Conservation (phyloP, 2,329 filamentous ascomycete genomes). For the Ophiostoma perfectum region DNA sequence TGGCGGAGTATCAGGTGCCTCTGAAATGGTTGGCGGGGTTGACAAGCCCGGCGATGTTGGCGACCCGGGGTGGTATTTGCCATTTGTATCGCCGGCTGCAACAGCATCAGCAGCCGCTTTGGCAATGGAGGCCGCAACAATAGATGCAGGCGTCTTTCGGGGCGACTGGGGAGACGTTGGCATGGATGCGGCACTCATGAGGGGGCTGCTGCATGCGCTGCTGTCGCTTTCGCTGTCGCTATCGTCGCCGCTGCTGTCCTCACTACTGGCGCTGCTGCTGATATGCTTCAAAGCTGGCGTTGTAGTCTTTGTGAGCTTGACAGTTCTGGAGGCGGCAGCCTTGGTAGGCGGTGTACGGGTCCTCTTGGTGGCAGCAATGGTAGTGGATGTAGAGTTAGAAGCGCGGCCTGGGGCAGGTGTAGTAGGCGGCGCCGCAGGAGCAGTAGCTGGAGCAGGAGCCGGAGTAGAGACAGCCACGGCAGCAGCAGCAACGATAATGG, state of each 20-base stretch:
- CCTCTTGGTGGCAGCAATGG: neutral
- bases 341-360: neutral
- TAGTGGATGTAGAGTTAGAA: neutral
- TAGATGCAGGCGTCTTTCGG: conserved; percentile 31
- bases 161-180: conserved; percentile 28
- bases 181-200: conserved; percentile 18
- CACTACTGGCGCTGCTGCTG: conserved; percentile 16
- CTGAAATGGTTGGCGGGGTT: neutral
- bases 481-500: conserved; percentile 6
- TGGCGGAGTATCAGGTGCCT: conserved; percentile 12
- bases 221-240: conserved; percentile 14
- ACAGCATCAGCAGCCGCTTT: conserved; percentile 20
- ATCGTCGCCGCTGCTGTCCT: conserved; percentile 13
- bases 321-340: neutral
- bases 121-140: conserved; percentile 21
- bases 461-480: neutral
- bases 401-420: neutral
- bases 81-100: conserved; percentile 16
- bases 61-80: conserved; percentile 14
- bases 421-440: neutral
- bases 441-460: neutral
- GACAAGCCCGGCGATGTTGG: conserved; percentile 4
- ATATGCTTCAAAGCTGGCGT: neutral
- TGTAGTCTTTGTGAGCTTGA: neutral
- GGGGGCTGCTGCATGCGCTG: conserved; percentile 19